Evolutionary conservation across 768 basidiomycete species (phyloP), one percentile per base, ranked within the genome.

Genomic region (Pleurotus pulmonarius): DNA sequence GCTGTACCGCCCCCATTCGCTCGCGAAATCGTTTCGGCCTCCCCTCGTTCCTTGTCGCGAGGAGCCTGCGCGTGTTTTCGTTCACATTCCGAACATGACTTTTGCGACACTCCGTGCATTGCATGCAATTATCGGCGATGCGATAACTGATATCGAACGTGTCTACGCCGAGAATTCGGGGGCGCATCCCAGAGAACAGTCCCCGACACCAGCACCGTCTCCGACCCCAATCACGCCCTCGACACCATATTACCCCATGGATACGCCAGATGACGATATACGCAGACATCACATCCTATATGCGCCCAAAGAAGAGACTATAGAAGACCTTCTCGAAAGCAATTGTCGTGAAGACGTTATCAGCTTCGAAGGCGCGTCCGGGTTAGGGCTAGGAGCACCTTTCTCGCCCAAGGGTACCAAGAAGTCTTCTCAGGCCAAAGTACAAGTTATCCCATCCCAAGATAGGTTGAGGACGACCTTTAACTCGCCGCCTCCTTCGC

Each of bases 81-180:
- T 26, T 15, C 40, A 41, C 11, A 26, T 24, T 4, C 11, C 16
- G 43, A 38, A 53, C 20, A 81, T 81, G 82, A 85, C 88, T 52
- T 83, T 90, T 61, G 75, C 83, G 26, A 75, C 78, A 55, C 78
- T 90, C 54, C 81, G 81, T 46, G 80, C 82, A 34, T 79, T 90
- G 43, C 83, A 88, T 59, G 69, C 78, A 59, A 79, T 90, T 64
- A 80, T 90, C 61, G 84, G 82, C 63, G 76, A 85, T 60, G 86
- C 87, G 22, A 70, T 90, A 59, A 78, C 83, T 69, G 85, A 87
- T 61, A 85, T 90, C 13, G 83, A 88, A 67, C 73, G 72, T 49
- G 71, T 87, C 49, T 88, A 85, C 65, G 66, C 71, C 7, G 56
- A 58, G 24, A 22, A 45, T 9, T 48, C 44, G 13, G 16, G 16